Conservation (phyloP, 1,284 basidiomycete genomes). For the Trichosporon ovoides region DNA sequence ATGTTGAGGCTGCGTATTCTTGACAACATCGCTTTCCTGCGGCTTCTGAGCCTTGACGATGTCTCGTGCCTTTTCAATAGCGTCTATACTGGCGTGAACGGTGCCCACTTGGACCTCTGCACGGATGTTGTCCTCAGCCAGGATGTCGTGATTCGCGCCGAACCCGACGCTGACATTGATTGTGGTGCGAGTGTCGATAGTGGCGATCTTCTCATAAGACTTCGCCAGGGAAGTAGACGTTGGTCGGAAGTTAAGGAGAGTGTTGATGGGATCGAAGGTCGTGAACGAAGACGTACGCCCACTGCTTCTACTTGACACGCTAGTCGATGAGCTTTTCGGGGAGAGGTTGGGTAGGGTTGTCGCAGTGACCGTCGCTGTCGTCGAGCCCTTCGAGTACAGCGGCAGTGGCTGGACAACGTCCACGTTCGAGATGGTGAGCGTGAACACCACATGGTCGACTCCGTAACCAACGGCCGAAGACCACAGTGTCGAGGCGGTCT, state of each 20-base stretch:
- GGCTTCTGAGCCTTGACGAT: conserved; percentile 15
- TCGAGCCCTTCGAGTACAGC: neutral
- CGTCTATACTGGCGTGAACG: conserved; percentile 25
- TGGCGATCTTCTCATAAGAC: conserved; percentile 24
- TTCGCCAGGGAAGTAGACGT: neutral
- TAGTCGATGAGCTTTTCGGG: neutral
- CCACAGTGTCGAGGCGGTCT: conserved; percentile 32
- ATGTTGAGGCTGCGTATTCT: neutral
- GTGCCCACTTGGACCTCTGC: conserved; percentile 25
- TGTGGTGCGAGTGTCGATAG: conserved; percentile 23
- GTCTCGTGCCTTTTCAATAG: conserved; percentile 24
- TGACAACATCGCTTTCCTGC: neutral
- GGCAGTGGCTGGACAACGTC: conserved; percentile 27
- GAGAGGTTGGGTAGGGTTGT: conserved; percentile 8
- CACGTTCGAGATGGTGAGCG: conserved; percentile 23
- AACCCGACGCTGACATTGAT: conserved; percentile 30
- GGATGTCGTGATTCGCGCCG: conserved; percentile 33
- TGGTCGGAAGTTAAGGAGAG: conserved; percentile 1
- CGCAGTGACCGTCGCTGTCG: neutral
- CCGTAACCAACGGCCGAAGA: conserved; percentile 34
- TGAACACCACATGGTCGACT: conserved; percentile 33
- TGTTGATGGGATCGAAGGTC: conserved; percentile 5
- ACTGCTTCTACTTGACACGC: neutral
- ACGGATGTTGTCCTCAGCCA: conserved; percentile 38
- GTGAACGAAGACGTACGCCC: neutral